Evolutionary conservation across 2,329 filamentous ascomycete species (phyloP).

Genomic region (Aspergillus spinulosporus): DNA sequence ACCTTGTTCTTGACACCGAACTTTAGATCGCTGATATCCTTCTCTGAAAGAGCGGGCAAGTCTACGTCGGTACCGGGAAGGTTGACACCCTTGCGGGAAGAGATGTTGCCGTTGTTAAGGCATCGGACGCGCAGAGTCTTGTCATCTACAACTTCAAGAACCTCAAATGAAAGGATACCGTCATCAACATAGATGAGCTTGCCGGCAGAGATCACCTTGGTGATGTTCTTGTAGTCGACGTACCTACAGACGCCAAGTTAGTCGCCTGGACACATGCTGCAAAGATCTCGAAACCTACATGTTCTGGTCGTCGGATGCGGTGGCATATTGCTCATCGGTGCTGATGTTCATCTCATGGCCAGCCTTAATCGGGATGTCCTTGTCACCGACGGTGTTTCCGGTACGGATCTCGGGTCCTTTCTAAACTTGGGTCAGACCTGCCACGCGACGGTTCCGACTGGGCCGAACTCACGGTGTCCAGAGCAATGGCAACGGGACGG

Average conservation of each 20-base stretch:
- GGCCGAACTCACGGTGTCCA: constrained; percentile 69
- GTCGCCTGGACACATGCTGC: background rate
- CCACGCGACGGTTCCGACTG: background rate
- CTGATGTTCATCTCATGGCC: constrained; percentile 92
- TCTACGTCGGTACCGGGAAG: constrained; percentile 98
- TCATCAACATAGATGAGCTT: constrained; percentile 98
- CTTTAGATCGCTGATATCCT: constrained; percentile 89
- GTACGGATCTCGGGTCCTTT: constrained; percentile 88
- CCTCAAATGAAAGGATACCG: constrained; percentile 94
- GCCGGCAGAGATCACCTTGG: constrained; percentile 89
- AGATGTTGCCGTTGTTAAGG: constrained; percentile 98
- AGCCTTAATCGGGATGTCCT: constrained; percentile 76
- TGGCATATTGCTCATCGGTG: constrained; percentile 90
- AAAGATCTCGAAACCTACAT: constrained; percentile 64
- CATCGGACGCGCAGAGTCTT: constrained; percentile 84
- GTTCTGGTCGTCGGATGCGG: constrained; percentile 81
- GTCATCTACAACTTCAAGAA: constrained; percentile 81
- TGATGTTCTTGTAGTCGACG: constrained; percentile 99
- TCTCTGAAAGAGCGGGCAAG: constrained; percentile 93
- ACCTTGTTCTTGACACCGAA: constrained; percentile 99
- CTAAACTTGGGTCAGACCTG: constrained; percentile 34
- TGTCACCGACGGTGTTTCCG: constrained; percentile 69
- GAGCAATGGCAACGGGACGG: constrained; percentile 90
- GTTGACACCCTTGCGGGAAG: constrained; percentile 98
- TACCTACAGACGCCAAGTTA: constrained; percentile 59